Evolutionary conservation across 345 rosid species (phyloP), one percentile per base, ranked within the genome.

Genomic region (Citrus maxima): DNA sequence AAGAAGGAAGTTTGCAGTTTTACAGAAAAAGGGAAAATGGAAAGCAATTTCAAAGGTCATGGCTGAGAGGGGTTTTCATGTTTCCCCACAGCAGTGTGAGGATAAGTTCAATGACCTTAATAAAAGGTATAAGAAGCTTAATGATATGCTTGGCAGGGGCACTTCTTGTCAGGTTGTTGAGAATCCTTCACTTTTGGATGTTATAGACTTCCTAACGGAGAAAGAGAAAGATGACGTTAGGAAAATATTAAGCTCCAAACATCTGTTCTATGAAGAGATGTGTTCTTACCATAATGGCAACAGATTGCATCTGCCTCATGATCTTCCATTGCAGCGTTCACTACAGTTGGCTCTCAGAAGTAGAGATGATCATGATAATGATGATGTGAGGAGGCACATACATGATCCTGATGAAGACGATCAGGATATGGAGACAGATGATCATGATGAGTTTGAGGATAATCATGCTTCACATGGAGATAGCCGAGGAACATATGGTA

Each of bases 181-280:
- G 90, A 87, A 91, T 51, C 99, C 99, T 2, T 70, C 81, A 12
- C 94, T 93, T 78, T 83, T 95, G 86, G 97, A 91, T 80, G 79
- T 87, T 19, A 92, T 95, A 67, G 89, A 91, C 27, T 89, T 79
- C 78, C 87, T 95, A 73, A 76, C 90, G 0, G 95, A 91, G 80
- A 91, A 92, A 78, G 93, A 92, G 75, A 95, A 93, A 68, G 97
- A 95, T 70, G 97, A 93, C 78, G 95, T 93, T 59, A 84, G 91
- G 81, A 93, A 93, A 58, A 93, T 92, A 77, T 88, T 93, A 73
- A 95, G 90, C 84, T 93, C 98, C 4, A 93, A 92, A 75, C 98
- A 95, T 84, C 91, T 95, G 28, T 95, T 93, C 84, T 95, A 95
- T 22, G 97, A 95, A 79, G 99, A 95, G 87, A 95, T 95, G 98